phyloP scores from a whole-genome alignment of 768 basidiomycete species.

The Xerocomus potaroensis region DNA sequence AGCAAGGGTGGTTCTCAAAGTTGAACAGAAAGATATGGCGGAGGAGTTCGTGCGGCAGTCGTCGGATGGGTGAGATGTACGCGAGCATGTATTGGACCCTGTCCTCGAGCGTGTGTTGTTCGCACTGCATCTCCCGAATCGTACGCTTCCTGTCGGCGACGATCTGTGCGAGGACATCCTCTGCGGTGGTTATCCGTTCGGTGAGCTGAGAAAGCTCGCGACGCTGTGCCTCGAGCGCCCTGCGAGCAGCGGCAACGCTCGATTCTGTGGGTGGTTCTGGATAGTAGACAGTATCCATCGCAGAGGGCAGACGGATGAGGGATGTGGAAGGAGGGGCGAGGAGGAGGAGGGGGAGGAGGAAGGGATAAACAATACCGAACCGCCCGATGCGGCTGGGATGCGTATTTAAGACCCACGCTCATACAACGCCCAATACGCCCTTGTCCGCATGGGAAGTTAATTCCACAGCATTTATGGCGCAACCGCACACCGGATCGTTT shows the following conservation, averaged over 20 bases:
- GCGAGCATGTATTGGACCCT: constrained; percentile 48
- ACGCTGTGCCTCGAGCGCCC: constrained; percentile 35
- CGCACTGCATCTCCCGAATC: constrained; percentile 51
- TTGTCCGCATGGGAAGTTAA: neutral
- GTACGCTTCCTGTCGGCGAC: constrained; percentile 49
- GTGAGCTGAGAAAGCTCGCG: constrained; percentile 32
- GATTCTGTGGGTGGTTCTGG: constrained; percentile 58
- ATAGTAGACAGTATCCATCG: constrained; percentile 32
- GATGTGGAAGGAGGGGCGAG: constrained; percentile 13
- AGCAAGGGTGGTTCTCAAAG: constrained; percentile 68
- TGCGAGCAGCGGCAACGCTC: constrained; percentile 49
- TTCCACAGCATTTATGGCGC: neutral
- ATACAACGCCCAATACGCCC: neutral
- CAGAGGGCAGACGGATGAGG: no score
- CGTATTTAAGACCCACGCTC: constrained; percentile 5
- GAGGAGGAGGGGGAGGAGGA: constrained; percentile 7
- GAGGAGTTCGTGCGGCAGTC: constrained; percentile 69
- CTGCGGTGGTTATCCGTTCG: constrained; percentile 47
- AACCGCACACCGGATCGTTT: no score
- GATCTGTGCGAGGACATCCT: constrained; percentile 54
- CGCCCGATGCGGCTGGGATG: no score
- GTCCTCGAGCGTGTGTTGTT: constrained; percentile 47
- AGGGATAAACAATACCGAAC: constrained; percentile 5
- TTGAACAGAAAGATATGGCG: constrained; percentile 66
- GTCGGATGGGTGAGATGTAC: constrained; percentile 68